These are phyloP conservation scores for Fusarium nodosum DNA, from an alignment of 2,329 filamentous ascomycete species.

Conservation along the genomic window DNA sequence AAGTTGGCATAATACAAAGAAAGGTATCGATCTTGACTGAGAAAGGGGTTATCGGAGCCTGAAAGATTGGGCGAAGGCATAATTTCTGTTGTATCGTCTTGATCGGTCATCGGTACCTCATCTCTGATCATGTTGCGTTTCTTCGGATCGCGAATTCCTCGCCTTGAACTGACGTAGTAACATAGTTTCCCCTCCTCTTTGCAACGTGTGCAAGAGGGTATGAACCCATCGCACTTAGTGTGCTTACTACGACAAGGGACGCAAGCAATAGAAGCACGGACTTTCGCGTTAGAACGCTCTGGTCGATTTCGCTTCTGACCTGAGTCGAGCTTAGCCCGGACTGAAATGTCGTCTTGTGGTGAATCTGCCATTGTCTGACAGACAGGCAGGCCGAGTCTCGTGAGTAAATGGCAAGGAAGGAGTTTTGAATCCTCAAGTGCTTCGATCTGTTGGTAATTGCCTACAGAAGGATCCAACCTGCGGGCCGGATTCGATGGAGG, in stretches of 20 bases:
- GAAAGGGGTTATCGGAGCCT: conserved; percentile 12
- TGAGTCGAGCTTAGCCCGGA: conserved; percentile 5
- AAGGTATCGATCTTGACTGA: conserved; percentile 14
- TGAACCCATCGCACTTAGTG: conserved; percentile 39
- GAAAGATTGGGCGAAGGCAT: conserved; percentile 29
- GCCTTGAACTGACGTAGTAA: conserved; percentile 40
- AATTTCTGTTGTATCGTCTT: conserved; percentile 15
- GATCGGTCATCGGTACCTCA: conserved; percentile 3
- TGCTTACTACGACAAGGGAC: conserved; percentile 44
- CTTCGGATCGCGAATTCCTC: conserved; percentile 37
- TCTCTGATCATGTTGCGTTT: conserved; percentile 32
- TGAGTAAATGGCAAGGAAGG: conserved; percentile 4
- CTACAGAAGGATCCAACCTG: conserved; percentile 1
- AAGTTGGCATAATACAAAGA: conserved; percentile 47
- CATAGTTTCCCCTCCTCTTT: conserved; percentile 31
- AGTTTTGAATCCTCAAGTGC: not conserved
- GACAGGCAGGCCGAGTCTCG: conserved; percentile 2
- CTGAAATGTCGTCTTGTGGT: conserved; percentile 15
- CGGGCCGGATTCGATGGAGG: conserved; percentile 10
- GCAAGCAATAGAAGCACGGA: conserved; percentile 45
- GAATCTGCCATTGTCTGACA: conserved; percentile 32
- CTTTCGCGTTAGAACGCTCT: conserved; percentile 28
- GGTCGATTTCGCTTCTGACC: conserved; percentile 28
- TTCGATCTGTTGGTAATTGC: conserved; percentile 20
- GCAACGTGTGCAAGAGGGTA: conserved; percentile 43